phyloP scores from a whole-genome alignment of 257 asterid species.

The Solanum dulcamara region DNA sequence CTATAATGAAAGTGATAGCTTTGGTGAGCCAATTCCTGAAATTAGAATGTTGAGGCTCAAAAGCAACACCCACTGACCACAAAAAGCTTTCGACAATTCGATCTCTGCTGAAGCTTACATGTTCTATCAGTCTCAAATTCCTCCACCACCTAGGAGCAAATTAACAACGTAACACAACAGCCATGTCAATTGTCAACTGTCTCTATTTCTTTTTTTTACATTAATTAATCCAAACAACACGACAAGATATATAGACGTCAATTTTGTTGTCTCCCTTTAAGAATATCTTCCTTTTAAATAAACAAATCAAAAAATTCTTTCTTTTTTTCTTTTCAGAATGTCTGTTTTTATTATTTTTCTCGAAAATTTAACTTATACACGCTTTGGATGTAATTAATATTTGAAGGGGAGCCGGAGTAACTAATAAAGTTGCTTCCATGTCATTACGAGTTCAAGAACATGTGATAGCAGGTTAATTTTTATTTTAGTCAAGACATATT shows the following conservation, averaged over 20 bases:
- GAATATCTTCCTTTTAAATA: neutral
- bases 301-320: neutral
- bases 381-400: neutral
- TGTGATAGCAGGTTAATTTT: too few relatives aligned
- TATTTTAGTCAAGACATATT: too few relatives aligned
- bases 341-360: neutral
- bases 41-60: constrained; percentile 29
- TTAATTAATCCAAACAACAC: neutral
- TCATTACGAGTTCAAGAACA: too few relatives aligned
- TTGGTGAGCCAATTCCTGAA: constrained; percentile 47
- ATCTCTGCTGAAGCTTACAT: constrained; percentile 35
- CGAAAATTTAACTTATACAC: neutral
- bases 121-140: constrained; percentile 16
- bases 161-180: neutral
- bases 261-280: neutral
- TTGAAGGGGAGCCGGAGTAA: neutral
- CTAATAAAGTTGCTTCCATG: too few relatives aligned
- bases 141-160: constrained; percentile 40
- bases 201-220: neutral
- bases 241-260: neutral
- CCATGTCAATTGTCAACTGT: neutral
- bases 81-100: constrained; percentile 42
- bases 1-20: constrained; percentile 19
- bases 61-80: constrained; percentile 47
- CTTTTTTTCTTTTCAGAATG: neutral